These are phyloP conservation scores for Herpetospermum pedunculosum DNA, from an alignment of 306 rosid species.

Conservation along the genomic window DNA sequence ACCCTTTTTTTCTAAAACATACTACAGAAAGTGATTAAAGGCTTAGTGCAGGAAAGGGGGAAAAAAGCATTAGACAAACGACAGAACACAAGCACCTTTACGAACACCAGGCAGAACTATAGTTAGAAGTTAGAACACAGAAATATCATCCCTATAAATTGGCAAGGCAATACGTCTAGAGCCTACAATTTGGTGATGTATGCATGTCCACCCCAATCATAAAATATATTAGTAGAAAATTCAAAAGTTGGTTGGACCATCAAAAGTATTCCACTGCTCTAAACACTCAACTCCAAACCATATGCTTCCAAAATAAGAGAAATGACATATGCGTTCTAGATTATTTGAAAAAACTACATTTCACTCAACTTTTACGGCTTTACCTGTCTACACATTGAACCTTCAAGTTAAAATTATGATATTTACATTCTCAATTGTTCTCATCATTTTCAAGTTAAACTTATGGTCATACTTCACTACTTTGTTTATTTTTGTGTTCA, in stretches of 20 bases:
- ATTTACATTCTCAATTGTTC: not conserved
- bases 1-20: not conserved
- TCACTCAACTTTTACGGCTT: constrained; percentile 1
- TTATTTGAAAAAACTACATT: not conserved
- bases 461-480: not conserved
- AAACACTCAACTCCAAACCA: constrained; percentile 2
- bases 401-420: not conserved
- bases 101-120: not conserved
- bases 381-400: not conserved
- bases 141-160: constrained; percentile 4
- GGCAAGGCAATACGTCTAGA: not conserved
- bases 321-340: not conserved
- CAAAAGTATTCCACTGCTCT: not conserved
- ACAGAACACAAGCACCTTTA: constrained; percentile 3
- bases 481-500: not conserved
- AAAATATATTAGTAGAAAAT: constrained; percentile 1
- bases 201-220: constrained; percentile 1
- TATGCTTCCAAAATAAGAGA: constrained; percentile 6
- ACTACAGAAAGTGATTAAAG: not conserved
- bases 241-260: constrained; percentile 5
- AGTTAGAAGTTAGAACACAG: no score
- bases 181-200: not conserved
- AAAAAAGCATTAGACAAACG: not conserved
- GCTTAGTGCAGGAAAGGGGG: not conserved
- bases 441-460: not conserved